Evolutionary conservation across 768 basidiomycete genomes (phyloP).

Genomic region (Tubosaeta sp.): DNA sequence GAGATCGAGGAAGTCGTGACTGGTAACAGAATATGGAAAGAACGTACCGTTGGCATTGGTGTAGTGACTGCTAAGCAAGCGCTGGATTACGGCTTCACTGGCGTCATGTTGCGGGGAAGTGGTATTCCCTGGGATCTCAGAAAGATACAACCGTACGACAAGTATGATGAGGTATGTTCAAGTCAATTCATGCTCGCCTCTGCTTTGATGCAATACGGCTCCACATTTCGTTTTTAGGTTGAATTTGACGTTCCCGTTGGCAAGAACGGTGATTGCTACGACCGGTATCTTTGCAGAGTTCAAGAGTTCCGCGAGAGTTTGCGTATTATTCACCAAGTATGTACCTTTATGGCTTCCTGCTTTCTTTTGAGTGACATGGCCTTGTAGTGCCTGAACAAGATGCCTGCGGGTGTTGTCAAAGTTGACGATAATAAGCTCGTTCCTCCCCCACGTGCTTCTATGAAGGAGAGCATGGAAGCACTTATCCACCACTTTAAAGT

Average conservation of each 20-base stretch:
- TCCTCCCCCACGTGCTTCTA: constrained; percentile 91
- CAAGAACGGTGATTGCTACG: constrained; percentile 95
- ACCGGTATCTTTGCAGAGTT: constrained; percentile 95
- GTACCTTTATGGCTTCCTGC: background rate
- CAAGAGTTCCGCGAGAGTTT: constrained; percentile 97
- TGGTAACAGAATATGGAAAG: constrained; percentile 98
- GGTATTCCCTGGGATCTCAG: constrained; percentile 94
- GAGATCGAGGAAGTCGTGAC: constrained; percentile 98
- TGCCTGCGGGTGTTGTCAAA: constrained; percentile 87
- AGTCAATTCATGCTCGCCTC: background rate
- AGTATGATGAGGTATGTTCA: constrained; percentile 77
- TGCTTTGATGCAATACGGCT: background rate
- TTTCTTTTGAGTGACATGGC: background rate
- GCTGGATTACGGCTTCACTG: constrained; percentile 88
- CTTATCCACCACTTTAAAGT: constrained; percentile 99
- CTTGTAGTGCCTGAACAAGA: constrained; percentile 89
- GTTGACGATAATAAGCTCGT: constrained; percentile 97
- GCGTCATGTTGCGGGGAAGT: constrained; percentile 94
- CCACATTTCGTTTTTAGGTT: constrained; percentile 46
- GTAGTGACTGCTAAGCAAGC: constrained; percentile 90
- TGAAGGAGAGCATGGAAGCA: constrained; percentile 99
- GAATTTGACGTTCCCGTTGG: constrained; percentile 98
- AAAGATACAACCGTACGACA: constrained; percentile 91
- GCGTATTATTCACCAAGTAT: constrained; percentile 77
- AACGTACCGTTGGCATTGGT: constrained; percentile 87